Evolutionary conservation across 345 rosid species (phyloP).

Genomic region (Brassica incana): DNA sequence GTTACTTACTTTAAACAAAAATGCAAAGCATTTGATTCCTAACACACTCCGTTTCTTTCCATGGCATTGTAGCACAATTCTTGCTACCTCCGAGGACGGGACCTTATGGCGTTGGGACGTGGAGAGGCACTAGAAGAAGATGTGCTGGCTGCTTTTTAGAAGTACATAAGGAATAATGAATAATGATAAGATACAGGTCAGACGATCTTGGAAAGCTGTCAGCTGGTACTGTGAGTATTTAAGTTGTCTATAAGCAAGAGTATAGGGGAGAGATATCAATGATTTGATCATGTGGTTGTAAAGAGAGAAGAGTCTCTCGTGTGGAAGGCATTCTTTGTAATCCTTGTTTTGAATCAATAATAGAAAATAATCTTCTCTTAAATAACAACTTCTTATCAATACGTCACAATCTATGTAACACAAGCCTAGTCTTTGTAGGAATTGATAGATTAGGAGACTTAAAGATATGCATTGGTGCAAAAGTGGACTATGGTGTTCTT

Average conservation of each 20-base stretch:
- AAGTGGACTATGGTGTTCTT: background rate
- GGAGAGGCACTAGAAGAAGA: background rate
- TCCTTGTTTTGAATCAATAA: background rate
- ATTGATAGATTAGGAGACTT: slow-evolving; percentile 3
- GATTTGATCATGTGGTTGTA: background rate
- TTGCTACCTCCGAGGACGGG: slow-evolving; percentile 91
- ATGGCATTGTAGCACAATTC: slow-evolving; percentile 69
- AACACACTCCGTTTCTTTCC: background rate
- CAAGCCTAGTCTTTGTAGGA: slow-evolving; percentile 21
- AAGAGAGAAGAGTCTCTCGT: background rate
- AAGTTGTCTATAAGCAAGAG: background rate
- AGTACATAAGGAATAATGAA: background rate
- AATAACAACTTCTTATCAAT: background rate
- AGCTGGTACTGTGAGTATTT: background rate
- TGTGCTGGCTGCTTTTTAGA: background rate
- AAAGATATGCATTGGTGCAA: background rate
- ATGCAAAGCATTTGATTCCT: slow-evolving; percentile 1
- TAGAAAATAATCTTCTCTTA: background rate
- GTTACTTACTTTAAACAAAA: background rate
- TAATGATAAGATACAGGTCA: background rate
- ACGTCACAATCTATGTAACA: slow-evolving; percentile 9
- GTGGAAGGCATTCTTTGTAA: background rate
- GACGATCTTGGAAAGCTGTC: background rate
- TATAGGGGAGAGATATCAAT: background rate
- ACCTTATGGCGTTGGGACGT: slow-evolving; percentile 96